Evolutionary conservation across 2,329 filamentous ascomycete species (phyloP), one percentile per base, ranked within the genome.

Genomic region (Penicillium sp.): DNA sequence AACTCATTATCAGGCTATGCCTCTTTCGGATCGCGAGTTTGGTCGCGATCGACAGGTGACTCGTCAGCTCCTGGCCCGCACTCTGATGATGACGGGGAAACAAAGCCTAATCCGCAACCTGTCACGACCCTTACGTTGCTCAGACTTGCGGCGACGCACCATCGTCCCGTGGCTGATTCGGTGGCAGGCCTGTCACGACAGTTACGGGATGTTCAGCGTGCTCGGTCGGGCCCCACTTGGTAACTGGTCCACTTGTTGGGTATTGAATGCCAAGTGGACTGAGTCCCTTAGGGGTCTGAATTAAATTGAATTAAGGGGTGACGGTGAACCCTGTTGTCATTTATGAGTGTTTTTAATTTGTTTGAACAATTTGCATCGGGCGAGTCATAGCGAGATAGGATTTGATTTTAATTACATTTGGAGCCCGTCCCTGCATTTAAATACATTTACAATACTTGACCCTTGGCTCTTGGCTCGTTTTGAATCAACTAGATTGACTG

Each of bases 131-230:
- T 66, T 46, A 59, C 63, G 21, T 55, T 63, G 14, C 61, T 72
- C 31, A 64, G 62, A 16, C 61, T 66, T 25, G 69, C 68, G 11
- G 62, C 68, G 21, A 62, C 57, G 21, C 64, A 68, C 37, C 70
- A 73, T 58, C 68, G 62, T 29, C 65, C 67, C 26, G 66, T 73
- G 9, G 63, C 66, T 39, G 61, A 67, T 46, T 57, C 66, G 48
- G 67, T 72, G 27, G 56, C 61, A 35, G 61, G 60, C 14, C 44
- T 73, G 33, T 69, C 69, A 46, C 58, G 59, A 19, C 65, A 65
- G 26, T 51, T 73, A 39, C 56, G 62, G 33, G 59, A 58, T 55
- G 50, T 66, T 47, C 69, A 68, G 42, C 61, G 60, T 53, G 49
- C 51, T 50, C 45, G 55, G 19, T 31, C 44, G 13, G 59, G 55